phyloP scores from a whole-genome alignment of 2,329 filamentous ascomycete genomes.

The Fusarium beomiforme region DNA sequence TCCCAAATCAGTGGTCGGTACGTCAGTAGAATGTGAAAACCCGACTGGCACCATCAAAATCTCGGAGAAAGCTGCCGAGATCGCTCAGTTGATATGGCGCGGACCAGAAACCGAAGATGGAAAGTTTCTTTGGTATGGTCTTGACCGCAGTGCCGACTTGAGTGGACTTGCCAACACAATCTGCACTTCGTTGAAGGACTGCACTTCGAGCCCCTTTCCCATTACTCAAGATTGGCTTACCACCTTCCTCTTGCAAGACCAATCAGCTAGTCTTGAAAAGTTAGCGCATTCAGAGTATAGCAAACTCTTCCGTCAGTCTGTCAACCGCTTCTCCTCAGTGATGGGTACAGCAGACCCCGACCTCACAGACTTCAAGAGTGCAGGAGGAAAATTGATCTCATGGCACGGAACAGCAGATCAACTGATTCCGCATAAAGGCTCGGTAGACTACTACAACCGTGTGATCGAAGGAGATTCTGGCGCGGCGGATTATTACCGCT shows the following conservation, averaged over 20 bases:
- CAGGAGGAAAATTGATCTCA: conserved; percentile 25
- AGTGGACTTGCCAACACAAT: conserved; percentile 12
- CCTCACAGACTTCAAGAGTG: conserved; percentile 18
- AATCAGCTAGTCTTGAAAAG: neutral
- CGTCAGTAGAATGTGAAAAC: conserved; percentile 12
- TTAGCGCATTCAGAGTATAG: neutral
- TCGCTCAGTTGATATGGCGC: conserved; percentile 10
- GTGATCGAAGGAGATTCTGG: neutral
- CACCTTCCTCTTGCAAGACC: conserved; percentile 5
- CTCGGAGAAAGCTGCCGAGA: conserved; percentile 3
- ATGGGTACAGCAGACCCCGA: conserved; percentile 27
- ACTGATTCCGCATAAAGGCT: conserved; percentile 14
- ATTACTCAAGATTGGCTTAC: conserved; percentile 10
- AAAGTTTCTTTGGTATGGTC: conserved; percentile 26
- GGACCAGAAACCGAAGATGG: conserved; percentile 9
- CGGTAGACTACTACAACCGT: conserved; percentile 20
- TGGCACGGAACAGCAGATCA: conserved; percentile 37
- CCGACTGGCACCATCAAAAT: neutral
- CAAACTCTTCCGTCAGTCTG: conserved; percentile 11
- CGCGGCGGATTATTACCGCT: conserved; percentile 18
- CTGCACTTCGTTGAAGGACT: neutral
- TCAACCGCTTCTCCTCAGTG: conserved; percentile 25
- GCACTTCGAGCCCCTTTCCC: conserved; percentile 4
- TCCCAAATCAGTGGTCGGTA: conserved; percentile 29
- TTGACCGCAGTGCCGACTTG: neutral